Evolutionary conservation across 163 green algal species (phyloP).

Genomic region (Trebouxia gelatinosa): DNA sequence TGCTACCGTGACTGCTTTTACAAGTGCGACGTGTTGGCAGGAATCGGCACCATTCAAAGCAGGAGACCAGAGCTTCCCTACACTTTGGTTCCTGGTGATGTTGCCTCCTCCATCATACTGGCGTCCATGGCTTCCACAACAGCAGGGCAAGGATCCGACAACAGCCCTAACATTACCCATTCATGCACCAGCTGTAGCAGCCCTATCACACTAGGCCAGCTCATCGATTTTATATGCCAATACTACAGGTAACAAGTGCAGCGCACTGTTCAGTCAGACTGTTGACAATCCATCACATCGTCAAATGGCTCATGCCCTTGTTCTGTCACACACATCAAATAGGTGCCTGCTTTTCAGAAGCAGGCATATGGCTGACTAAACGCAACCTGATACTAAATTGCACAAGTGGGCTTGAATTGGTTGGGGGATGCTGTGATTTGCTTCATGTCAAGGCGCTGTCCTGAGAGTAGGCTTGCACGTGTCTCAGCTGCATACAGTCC

Average conservation of each 20-base stretch:
- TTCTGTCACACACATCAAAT: no score
- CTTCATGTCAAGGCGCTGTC: no score
- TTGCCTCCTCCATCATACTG: background rate
- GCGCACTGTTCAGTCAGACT: no score
- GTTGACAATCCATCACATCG: no score
- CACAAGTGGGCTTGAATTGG: no score
- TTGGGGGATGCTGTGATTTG: no score
- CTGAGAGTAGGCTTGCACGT: no score
- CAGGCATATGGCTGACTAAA: no score
- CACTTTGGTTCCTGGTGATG: constrained; percentile 20
- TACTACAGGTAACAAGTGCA: constrained; percentile 29
- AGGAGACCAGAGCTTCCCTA: background rate
- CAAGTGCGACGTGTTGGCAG: background rate
- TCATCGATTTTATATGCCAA: background rate
- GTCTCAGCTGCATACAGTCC: no score
- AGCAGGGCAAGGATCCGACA: background rate
- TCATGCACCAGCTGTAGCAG: constrained; percentile 28
- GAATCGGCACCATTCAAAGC: background rate
- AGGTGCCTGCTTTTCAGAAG: no score
- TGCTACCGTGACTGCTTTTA: background rate
- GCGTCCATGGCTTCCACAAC: constrained; percentile 27
- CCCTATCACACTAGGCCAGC: constrained; percentile 1
- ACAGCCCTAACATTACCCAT: constrained; percentile 25
- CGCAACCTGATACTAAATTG: no score
- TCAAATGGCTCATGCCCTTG: no score